A percentile compares a stretch with the other conserved stretches of the same genome.
Conservation (phyloP, 305 asterid genomes). For the Fraxinus xanthoxyloides region DNA sequence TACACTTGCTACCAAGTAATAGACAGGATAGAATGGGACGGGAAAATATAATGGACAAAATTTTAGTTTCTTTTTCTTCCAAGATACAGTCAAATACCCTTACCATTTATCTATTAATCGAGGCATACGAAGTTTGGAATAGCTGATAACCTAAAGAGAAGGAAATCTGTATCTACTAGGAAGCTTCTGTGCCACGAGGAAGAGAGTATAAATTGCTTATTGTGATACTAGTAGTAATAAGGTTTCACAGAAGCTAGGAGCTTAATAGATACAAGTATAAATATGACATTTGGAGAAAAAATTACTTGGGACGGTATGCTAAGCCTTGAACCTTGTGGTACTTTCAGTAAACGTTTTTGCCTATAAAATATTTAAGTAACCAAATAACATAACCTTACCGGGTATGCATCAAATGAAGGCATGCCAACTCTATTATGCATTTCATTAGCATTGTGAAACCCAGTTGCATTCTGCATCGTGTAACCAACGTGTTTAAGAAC, state of each 20-base stretch:
- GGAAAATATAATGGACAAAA: background rate
- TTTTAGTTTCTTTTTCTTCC: background rate
- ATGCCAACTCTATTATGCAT: constrained; percentile 24
- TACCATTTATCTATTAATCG: background rate
- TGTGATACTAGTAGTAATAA: background rate
- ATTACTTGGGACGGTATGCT: background rate
- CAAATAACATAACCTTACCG: constrained; percentile 28
- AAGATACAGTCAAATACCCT: background rate
- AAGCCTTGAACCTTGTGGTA: background rate
- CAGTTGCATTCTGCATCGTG: constrained; percentile 28
- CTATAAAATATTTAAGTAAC: background rate
- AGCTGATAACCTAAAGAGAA: background rate
- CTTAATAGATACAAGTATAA: background rate
- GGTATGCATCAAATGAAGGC: constrained; percentile 30
- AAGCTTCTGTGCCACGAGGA: background rate
- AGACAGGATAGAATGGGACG: background rate
- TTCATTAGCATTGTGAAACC: constrained; percentile 2
- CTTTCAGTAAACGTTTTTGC: background rate
- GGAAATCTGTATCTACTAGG: background rate
- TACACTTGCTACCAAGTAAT: background rate
- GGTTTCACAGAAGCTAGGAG: background rate
- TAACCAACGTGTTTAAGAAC: background rate
- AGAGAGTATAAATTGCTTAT: background rate
- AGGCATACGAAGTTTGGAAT: background rate
- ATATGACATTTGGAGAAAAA: background rate